Conservation (phyloP, 73 alveolate genomes). For the Tetrahymena elliotti region DNA sequence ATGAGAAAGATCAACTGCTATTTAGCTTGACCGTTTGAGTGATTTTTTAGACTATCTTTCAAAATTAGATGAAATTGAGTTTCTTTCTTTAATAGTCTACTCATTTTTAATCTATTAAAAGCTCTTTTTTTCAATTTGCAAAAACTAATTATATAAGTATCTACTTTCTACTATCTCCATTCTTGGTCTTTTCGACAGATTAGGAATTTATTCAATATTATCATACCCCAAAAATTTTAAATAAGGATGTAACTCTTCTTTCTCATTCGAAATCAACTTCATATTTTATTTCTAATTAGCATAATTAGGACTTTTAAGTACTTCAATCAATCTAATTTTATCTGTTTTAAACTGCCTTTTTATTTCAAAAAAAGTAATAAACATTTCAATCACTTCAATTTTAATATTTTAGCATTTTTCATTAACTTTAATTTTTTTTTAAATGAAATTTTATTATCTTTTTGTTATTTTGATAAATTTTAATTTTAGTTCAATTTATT, state of each 20-base stretch:
- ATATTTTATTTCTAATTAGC: neutral
- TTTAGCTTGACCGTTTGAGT: neutral
- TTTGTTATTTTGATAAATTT: too few species aligned
- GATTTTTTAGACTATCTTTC: neutral
- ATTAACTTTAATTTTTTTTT: neutral
- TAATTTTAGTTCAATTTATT: too few species aligned
- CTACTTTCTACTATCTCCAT: neutral
- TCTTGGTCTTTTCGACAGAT: neutral
- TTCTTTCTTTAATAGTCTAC: neutral
- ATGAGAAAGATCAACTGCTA: neutral
- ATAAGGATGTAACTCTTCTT: neutral
- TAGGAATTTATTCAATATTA: neutral
- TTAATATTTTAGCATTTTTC: too few species aligned
- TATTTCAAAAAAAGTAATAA: neutral
- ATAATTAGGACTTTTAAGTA: neutral
- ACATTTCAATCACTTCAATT: too few species aligned
- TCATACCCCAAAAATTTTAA: neutral
- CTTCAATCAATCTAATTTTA: neutral
- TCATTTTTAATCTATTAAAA: neutral
- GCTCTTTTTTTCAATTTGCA: neutral
- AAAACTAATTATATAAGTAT: neutral
- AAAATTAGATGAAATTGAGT: neutral
- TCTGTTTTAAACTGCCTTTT: neutral
- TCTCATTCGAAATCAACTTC: neutral
- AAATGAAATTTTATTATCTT: too few species aligned